Conservation (phyloP, 2,329 filamentous ascomycete species). For the Diplodia intermedia region DNA sequence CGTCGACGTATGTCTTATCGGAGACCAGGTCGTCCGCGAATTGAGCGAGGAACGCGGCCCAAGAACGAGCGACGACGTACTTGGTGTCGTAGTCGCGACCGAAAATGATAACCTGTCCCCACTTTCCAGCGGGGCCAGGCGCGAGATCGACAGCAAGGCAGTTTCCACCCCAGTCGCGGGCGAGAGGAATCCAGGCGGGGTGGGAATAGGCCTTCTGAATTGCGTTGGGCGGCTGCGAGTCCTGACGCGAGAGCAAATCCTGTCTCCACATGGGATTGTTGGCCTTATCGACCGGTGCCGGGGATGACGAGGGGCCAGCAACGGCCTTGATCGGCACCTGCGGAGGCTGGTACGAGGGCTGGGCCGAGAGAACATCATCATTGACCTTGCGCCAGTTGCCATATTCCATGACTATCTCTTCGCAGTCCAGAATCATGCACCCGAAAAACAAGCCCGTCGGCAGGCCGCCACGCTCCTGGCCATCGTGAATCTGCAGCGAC, state of each 20-base stretch:
- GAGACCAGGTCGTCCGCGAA: conserved; percentile 90
- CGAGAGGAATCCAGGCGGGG: conserved; percentile 92
- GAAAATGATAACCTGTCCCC: conserved; percentile 97
- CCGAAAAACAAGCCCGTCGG: conserved; percentile 94
- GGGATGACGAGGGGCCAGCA: conserved; percentile 69
- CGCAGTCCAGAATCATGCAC: conserved; percentile 94
- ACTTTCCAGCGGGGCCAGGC: conserved; percentile 85
- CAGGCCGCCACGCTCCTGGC: conserved; percentile 90
- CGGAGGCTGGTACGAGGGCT: conserved; percentile 63
- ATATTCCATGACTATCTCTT: conserved; percentile 98
- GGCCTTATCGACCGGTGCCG: conserved; percentile 57
- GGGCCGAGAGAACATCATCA: conserved; percentile 77
- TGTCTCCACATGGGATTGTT: conserved; percentile 78
- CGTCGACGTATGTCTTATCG: conserved; percentile 90
- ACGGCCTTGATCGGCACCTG: conserved; percentile 74
- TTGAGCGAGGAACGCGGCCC: conserved; percentile 83
- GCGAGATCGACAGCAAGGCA: conserved; percentile 93
- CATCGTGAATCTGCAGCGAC: conserved; percentile 88
- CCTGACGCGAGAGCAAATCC: conserved; percentile 82
- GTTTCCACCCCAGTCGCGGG: conserved; percentile 98
- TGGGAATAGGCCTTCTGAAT: conserved; percentile 95
- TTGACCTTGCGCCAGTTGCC: conserved; percentile 95
- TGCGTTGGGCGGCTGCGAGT: conserved; percentile 83
- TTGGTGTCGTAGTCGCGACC: conserved; percentile 98
- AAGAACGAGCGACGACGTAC: conserved; percentile 92